phyloP scores from a whole-genome alignment of 768 basidiomycete species.

The Agaricus subrufescens region DNA sequence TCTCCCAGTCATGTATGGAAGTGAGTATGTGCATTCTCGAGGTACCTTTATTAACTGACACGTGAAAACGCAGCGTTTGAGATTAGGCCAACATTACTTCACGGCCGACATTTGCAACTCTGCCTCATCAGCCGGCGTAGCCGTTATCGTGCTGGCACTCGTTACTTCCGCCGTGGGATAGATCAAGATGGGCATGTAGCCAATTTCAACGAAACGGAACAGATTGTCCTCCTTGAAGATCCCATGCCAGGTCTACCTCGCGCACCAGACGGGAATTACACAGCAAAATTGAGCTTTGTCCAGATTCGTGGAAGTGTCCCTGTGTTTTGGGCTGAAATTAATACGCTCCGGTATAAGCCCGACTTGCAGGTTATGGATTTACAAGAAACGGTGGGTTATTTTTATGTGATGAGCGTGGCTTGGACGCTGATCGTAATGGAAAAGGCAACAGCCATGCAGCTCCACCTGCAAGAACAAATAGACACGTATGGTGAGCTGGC shows the following conservation, averaged over 20 bases:
- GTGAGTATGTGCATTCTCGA: conserved; percentile 43
- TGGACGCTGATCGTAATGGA: not conserved
- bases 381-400: conserved; percentile 65
- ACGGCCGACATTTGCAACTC: conserved; percentile 75
- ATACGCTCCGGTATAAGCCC: conserved; percentile 92
- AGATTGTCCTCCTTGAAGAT: conserved; percentile 76
- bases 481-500: conserved; percentile 71
- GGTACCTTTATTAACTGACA: conserved; percentile 3
- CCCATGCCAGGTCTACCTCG: conserved; percentile 19
- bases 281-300: conserved; percentile 73
- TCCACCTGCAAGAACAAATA: conserved; percentile 72
- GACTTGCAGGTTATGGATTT: conserved; percentile 96
- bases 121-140: conserved; percentile 91
- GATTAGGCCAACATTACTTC: conserved; percentile 67
- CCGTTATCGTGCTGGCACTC: conserved; percentile 91
- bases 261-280: not conserved
- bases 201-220: conserved; percentile 99
- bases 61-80: conserved; percentile 66
- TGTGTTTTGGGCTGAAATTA: conserved; percentile 95
- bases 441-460: conserved; percentile 44
- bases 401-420: not conserved
- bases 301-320: conserved; percentile 95
- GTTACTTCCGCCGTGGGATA: conserved; percentile 93
- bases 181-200: conserved; percentile 87
- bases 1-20: conserved; percentile 91